Percentiles rank a stretch among this genome's conserved stretches.
These are phyloP conservation scores for Sporothrix mexicana DNA, from an alignment of 2,329 filamentous ascomycete genomes.

Conservation along the genomic window DNA sequence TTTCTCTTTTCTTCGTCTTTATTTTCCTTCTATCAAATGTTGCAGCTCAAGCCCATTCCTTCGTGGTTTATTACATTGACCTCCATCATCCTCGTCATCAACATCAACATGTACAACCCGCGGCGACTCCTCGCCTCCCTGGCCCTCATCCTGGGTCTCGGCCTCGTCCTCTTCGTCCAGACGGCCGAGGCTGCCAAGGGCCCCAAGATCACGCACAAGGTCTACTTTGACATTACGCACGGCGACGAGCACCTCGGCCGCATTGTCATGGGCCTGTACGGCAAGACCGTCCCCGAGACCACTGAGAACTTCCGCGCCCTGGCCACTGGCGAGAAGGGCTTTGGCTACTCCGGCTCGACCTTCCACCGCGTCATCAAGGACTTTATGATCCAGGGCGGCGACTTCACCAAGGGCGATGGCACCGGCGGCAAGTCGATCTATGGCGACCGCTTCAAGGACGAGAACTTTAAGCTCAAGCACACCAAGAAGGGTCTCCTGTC, in stretches of 20 bases:
- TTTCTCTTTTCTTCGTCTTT: background rate
- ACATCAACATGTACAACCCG: conserved; percentile 69
- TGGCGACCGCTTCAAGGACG: conserved; percentile 80
- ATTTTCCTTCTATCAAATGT: conserved; percentile 5
- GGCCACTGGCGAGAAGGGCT: conserved; percentile 85
- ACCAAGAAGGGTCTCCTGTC: conserved; percentile 81
- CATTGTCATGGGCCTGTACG: conserved; percentile 82
- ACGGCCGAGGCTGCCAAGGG: conserved; percentile 78
- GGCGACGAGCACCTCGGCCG: conserved; percentile 76
- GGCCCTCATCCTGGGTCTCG: conserved; percentile 76
- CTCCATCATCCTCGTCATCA: conserved; percentile 12
- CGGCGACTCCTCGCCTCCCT: conserved; percentile 73
- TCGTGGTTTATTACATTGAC: conserved; percentile 28
- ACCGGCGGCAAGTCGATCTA: conserved; percentile 91
- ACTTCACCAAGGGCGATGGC: conserved; percentile 83
- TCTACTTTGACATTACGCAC: conserved; percentile 83
- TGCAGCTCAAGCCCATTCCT: conserved; percentile 26
- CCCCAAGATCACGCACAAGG: conserved; percentile 95
- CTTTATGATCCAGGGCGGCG: conserved; percentile 92
- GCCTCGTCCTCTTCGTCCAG: conserved; percentile 77
- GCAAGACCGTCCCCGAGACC: conserved; percentile 83
- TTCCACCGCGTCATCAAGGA: conserved; percentile 92
- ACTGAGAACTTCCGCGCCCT: conserved; percentile 77
- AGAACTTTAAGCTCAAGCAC: conserved; percentile 97
- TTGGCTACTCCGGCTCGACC: conserved; percentile 77